Evolutionary conservation across 305 asterid species (phyloP), one percentile per base, ranked within the genome.

Genomic region (Striga hermonthica): DNA sequence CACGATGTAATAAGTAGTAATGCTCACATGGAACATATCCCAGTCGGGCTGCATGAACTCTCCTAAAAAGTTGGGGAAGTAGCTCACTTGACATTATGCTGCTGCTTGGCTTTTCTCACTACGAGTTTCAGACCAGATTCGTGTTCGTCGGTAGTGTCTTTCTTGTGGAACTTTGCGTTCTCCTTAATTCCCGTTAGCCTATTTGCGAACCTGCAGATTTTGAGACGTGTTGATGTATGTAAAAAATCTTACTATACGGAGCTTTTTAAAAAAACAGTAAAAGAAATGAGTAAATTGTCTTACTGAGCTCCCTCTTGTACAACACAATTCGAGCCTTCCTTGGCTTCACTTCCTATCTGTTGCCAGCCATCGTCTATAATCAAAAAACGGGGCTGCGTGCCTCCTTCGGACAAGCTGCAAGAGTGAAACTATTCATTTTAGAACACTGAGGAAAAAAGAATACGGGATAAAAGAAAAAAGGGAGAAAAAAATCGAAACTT

Each of bases 221-320:
- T 5, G 31, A 22, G 31, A 22, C 31, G 31, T 22, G 31, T 22
- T 22, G 31, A 22, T 22, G 31, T 0, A 22, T 22, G 31, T 22
- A 22, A 22, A 22, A 22, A 22, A 22, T 22, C n/a, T 22, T 22
- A 22, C 31, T 22, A 22, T 22, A 22, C 31, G 31, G 31, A 22
- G 31, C 31, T 22, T 22, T 22, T 22, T 0, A 22, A 22, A 22
- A 49, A 5, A 28, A 12, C 1, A 16, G 9, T 4, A 16, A 50
- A 50, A 4, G 7, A 50, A 50, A 7, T 0, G 7, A 11, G 5
- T 50, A 15, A 5, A n/a, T 53, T 11, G 58, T 7, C 97, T 84
- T 84, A 92, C 99, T 93, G 97, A 62, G 99, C 95, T 72, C 97
- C 99, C 84, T 93, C 93, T 79, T 93, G 99, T 40, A 93, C 93